A percentile compares a stretch with the other conserved stretches of the same genome.
Conservation (phyloP, 2,329 filamentous ascomycete genomes). For the Verticillium zaregamsianum region DNA sequence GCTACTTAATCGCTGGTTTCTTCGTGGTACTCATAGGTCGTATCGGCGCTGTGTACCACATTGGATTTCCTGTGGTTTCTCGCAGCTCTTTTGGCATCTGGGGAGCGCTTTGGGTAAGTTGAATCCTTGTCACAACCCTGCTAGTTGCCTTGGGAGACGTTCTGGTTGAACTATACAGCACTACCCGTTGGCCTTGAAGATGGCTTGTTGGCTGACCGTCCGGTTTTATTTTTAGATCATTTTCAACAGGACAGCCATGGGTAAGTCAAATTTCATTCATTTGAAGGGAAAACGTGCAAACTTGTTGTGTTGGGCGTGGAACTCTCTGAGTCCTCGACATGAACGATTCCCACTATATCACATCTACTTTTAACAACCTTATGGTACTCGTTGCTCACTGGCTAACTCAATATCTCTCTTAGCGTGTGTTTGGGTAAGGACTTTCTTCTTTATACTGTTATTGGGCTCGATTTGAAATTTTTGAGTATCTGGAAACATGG, state of each 20-base stretch:
- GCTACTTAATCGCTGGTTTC: conserved; percentile 70
- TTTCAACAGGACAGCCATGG: conserved; percentile 84
- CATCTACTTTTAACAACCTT: too few species aligned
- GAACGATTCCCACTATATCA: not conserved
- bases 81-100: conserved; percentile 82
- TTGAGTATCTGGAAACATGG: not conserved
- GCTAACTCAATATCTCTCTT: not conserved
- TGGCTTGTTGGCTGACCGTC: too few species aligned
- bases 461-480: not conserved
- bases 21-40: conserved; percentile 78
- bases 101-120: conserved; percentile 72
- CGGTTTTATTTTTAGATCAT: too few species aligned
- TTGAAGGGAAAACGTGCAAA: too few species aligned
- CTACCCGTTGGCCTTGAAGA: not conserved
- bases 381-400: too few species aligned
- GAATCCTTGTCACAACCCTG: not conserved
- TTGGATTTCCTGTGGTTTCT: conserved; percentile 79
- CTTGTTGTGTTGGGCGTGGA: too few species aligned
- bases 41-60: conserved; percentile 83
- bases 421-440: not conserved
- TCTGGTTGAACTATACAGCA: too few species aligned
- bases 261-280: conserved; percentile 22
- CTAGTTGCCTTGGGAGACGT: too few species aligned
- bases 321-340: too few species aligned
- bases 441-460: not conserved